Evolutionary conservation across 441 rosid species (phyloP).

Genomic region (Euphorbia schlechtendalii): DNA sequence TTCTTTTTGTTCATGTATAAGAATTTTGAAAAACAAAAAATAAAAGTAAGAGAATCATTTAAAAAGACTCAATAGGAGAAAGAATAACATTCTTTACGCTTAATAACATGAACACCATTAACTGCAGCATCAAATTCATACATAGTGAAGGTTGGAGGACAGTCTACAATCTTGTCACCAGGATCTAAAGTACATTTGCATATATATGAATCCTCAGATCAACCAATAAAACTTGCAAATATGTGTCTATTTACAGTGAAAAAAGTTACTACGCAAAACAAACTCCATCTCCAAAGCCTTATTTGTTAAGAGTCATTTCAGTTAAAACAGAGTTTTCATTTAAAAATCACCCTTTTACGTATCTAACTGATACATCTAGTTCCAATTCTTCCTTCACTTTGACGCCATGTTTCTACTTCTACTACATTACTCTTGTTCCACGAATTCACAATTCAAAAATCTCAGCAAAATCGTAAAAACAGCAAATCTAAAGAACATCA

Average conservation of each 20-base stretch:
- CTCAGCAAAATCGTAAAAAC: neutral
- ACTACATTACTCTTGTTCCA: constrained; percentile 79
- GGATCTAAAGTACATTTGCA: constrained; percentile 85
- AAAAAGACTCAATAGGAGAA: neutral
- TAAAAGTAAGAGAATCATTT: too few species aligned
- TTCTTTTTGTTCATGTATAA: too few species aligned
- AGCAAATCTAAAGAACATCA: neutral
- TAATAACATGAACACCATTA: constrained; percentile 66
- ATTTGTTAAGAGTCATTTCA: too few species aligned
- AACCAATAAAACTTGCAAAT: too few species aligned
- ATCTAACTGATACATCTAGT: constrained; percentile 56
- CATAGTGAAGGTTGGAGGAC: constrained; percentile 96
- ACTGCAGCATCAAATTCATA: constrained; percentile 89
- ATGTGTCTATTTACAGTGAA: too few species aligned
- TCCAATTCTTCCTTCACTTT: constrained; percentile 87
- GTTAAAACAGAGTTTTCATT: neutral
- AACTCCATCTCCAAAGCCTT: too few species aligned
- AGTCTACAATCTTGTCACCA: too few species aligned
- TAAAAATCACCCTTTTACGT: neutral
- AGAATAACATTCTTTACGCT: constrained; percentile 41
- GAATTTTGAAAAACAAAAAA: too few species aligned
- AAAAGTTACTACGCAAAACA: too few species aligned
- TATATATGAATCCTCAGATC: too few species aligned
- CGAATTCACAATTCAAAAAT: neutral
- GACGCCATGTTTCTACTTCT: constrained; percentile 98